Conservation (phyloP, 2,329 filamentous ascomycete genomes). For the Septoria petroselini region DNA sequence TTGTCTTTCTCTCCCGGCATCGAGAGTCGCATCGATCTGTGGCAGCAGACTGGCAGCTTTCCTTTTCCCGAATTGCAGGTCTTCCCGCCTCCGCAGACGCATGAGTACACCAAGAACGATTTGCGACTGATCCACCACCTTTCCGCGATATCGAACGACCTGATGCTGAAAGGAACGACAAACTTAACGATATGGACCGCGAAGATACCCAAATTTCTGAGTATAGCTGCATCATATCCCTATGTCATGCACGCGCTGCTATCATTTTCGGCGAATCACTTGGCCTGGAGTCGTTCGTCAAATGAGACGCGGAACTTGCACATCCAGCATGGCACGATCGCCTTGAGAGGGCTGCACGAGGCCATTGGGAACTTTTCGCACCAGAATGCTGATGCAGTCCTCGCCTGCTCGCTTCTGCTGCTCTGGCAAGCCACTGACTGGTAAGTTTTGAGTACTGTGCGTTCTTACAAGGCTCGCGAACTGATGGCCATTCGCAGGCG, state of each 20-base stretch:
- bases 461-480: no score
- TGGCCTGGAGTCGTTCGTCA: slow-evolving; percentile 85
- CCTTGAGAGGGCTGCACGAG: slow-evolving; percentile 82
- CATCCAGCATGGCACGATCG: slow-evolving; percentile 81
- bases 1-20: slow-evolving; percentile 85
- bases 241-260: slow-evolving; percentile 95
- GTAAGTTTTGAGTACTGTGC: slow-evolving; percentile 54
- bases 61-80: slow-evolving; percentile 79
- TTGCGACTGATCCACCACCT: slow-evolving; percentile 88
- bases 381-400: slow-evolving; percentile 82
- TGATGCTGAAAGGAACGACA: slow-evolving; percentile 68
- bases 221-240: slow-evolving; percentile 73
- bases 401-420: slow-evolving; percentile 85
- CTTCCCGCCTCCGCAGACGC: slow-evolving; percentile 70
- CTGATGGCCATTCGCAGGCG: slow-evolving; percentile 56
- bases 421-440: slow-evolving; percentile 97
- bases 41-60: slow-evolving; percentile 79
- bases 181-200: slow-evolving; percentile 89
- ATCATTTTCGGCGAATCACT: slow-evolving; percentile 89
- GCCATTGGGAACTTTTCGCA: slow-evolving; percentile 81
- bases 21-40: slow-evolving; percentile 74
- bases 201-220: slow-evolving; percentile 86
- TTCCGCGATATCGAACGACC: slow-evolving; percentile 77
- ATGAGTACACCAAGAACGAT: slow-evolving; percentile 71
- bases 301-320: slow-evolving; percentile 81